A percentile compares a stretch with the other conserved stretches of the same genome.
These are phyloP conservation scores for Boletales sp. DNA, from an alignment of 768 basidiomycete species.

Conservation along the genomic window DNA sequence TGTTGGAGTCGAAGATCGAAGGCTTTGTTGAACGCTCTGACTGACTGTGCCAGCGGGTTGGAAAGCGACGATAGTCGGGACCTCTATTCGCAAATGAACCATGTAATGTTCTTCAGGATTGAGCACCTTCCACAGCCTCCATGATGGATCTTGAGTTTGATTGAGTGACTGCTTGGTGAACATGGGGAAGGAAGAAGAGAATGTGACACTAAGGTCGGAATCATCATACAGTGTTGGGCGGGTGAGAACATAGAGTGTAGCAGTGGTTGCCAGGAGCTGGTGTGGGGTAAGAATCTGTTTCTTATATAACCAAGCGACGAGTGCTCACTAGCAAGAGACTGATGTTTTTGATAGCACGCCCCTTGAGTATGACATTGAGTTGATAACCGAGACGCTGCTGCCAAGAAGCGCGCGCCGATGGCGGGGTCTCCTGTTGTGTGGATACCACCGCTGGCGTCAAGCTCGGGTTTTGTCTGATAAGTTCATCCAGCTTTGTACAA, in stretches of 20 bases:
- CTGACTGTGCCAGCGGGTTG: constrained; percentile 35
- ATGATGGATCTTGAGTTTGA: constrained; percentile 47
- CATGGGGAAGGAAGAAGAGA: constrained; percentile 28
- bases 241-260: constrained; percentile 71
- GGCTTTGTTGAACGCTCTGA: constrained; percentile 27
- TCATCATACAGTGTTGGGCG: constrained; percentile 40
- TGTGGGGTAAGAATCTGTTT: constrained; percentile 2
- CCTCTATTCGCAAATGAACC: constrained; percentile 76
- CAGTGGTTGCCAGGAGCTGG: constrained; percentile 76
- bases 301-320: background rate
- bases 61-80: constrained; percentile 75
- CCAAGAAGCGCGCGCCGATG: constrained; percentile 26
- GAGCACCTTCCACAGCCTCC: constrained; percentile 71
- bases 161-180: constrained; percentile 30
- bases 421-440: constrained; percentile 21
- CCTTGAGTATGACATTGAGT: constrained; percentile 48
- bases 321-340: constrained; percentile 72
- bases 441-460: constrained; percentile 43
- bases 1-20: constrained; percentile 46
- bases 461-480: constrained; percentile 69
- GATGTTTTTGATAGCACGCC: constrained; percentile 72
- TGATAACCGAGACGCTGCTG: constrained; percentile 26
- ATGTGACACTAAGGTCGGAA: constrained; percentile 18
- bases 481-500: constrained; percentile 66
- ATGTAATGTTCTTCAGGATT: constrained; percentile 65